Base-by-base conservation (phyloP, 2,329 filamentous ascomycete species). In the Sclerotinia subarctica region DNA sequence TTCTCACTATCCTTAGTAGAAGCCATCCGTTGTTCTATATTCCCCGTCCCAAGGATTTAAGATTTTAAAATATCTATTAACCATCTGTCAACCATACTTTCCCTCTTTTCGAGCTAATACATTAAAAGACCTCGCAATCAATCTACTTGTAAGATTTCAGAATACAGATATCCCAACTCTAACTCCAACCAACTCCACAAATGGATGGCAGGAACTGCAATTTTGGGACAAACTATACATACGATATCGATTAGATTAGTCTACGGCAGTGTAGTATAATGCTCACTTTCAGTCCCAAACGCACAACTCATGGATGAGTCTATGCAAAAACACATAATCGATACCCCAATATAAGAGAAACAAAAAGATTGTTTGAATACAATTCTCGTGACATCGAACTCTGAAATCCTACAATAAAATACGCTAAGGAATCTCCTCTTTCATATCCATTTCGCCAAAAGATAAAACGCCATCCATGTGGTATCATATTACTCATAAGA, bases 401-500 rank as follows among this genome's bases (percentile, higher is more conserved):
- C 49, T 52, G 24, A 52, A 24, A 47, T 47, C 26, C 19, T 60
- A 47, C 10, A 47, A 53, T 13, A 8, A 17, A 29, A 15, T 17
- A 60, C 7, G 8, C 29, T 10, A 51, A 13, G 5, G 3, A 5
- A 5, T 24, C 7, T 51, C 15, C 21, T 38, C 21, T 38, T 35
- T 51, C 26, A 51, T 21, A 38, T 38, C 29, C 29, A 24, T 49
- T 24, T 38, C 59, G 19, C 46, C 59, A 21, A 62, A 26, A 51
- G n/a, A 17, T 19, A 38, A 26, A 62, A 62, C 59, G 59, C 59
- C 59, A 62, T 62, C 32, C 29, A 13, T 51, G 59, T 62, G 59
- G 59, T 62, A 62, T 62, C 59, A 51, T 62, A 62, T 62, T 46
- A 46, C 46, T 42, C n/a, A 35, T 35, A 62, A 24, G 29, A 35